Conservation (phyloP, 2,329 filamentous ascomycete species). For the Fusarium albosuccineum region DNA sequence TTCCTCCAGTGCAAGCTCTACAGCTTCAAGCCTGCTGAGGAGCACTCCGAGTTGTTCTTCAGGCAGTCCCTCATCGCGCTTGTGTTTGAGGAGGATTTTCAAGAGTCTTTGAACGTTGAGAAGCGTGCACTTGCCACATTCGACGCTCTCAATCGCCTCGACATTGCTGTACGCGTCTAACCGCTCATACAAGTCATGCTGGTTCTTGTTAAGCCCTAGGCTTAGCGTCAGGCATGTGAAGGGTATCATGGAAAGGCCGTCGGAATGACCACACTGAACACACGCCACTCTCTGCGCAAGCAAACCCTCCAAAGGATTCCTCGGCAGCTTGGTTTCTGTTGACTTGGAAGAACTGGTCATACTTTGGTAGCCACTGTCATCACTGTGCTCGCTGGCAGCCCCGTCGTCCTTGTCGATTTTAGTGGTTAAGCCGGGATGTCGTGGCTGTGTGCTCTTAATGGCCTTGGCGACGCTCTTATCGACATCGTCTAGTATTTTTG, state of each 20-base stretch:
- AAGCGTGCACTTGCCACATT: slow-evolving; percentile 92
- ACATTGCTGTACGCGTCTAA: slow-evolving; percentile 87
- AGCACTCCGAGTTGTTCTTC: slow-evolving; percentile 66
- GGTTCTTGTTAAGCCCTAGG: slow-evolving; percentile 71
- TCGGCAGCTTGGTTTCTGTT: slow-evolving; percentile 56
- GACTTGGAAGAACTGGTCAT: slow-evolving; percentile 55
- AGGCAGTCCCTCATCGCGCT: slow-evolving; percentile 51
- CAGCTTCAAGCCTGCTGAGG: slow-evolving; percentile 70
- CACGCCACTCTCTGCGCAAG: slow-evolving; percentile 92
- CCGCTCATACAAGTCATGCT: slow-evolving; percentile 81
- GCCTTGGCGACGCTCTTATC: slow-evolving; percentile 79
- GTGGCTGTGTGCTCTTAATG: slow-evolving; percentile 45
- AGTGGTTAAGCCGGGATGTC: slow-evolving; percentile 55
- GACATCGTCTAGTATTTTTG: slow-evolving; percentile 86
- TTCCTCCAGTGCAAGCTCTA: slow-evolving; percentile 79
- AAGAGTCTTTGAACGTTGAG: slow-evolving; percentile 67
- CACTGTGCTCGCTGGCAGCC: slow-evolving; percentile 63
- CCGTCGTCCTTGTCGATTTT: slow-evolving; percentile 58
- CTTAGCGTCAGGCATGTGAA: slow-evolving; percentile 95
- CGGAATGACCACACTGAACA: slow-evolving; percentile 85
- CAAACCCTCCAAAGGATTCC: slow-evolving; percentile 88
- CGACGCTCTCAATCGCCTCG: slow-evolving; percentile 88
- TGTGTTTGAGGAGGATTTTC: slow-evolving; percentile 59
- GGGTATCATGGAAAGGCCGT: slow-evolving; percentile 88
- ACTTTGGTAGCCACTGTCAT: slow-evolving; percentile 70